Evolutionary conservation across 176 grass and related monocot genomes (phyloP).

Genomic region (bread wheat (Triticum aestivum)): DNA sequence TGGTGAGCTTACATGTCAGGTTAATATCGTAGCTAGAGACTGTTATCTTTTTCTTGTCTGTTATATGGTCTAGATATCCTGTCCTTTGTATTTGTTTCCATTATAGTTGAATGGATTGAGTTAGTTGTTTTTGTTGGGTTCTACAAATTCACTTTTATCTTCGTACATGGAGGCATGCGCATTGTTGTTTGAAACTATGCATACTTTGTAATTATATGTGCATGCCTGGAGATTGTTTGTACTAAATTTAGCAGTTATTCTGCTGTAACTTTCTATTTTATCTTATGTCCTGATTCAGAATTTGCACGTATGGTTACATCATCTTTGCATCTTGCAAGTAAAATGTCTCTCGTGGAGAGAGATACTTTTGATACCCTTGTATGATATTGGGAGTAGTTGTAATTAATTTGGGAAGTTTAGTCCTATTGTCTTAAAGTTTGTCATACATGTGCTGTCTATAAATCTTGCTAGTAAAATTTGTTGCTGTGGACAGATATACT

Average conservation of each 20-base stretch:
- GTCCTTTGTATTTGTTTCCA: neutral
- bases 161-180: too few relatives aligned
- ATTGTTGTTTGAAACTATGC: too few relatives aligned
- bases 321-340: neutral
- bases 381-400: too few relatives aligned
- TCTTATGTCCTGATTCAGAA: neutral
- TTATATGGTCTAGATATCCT: neutral
- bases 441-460: neutral
- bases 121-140: neutral
- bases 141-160: neutral
- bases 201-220: neutral
- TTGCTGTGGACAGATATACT: too few relatives aligned
- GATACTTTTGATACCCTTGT: too few relatives aligned
- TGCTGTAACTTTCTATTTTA: neutral
- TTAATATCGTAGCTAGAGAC: neutral
- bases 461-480: too few relatives aligned
- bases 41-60: neutral
- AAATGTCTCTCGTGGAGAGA: too few relatives aligned
- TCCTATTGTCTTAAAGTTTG: too few relatives aligned
- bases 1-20: too few relatives aligned
- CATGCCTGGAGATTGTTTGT: neutral
- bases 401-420: too few relatives aligned
- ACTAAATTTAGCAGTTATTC: neutral
- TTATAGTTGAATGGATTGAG: neutral
- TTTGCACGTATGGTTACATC: too few relatives aligned